phyloP scores from a whole-genome alignment of 2,329 filamentous ascomycete genomes.

The Trichoderma afroharzianum region DNA sequence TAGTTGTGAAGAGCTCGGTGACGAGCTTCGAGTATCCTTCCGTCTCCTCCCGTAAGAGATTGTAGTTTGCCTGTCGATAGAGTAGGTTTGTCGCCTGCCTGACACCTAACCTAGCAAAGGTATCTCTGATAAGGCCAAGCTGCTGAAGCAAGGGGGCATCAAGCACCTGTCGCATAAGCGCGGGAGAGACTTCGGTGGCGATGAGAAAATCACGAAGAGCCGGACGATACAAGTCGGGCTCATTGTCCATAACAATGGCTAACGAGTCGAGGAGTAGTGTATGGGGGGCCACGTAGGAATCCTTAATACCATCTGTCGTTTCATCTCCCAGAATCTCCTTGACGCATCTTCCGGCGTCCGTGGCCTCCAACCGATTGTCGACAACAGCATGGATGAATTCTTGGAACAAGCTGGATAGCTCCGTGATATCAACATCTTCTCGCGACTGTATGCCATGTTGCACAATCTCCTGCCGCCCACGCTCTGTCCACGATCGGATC shows the following conservation, averaged over 20 bases:
- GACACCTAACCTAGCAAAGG: conserved; percentile 77
- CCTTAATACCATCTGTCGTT: conserved; percentile 46
- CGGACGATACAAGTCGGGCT: conserved; percentile 48
- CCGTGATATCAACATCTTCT: conserved; percentile 63
- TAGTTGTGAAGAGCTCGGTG: conserved; percentile 91
- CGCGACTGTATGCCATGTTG: conserved; percentile 62
- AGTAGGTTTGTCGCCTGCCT: conserved; percentile 88
- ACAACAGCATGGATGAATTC: conserved; percentile 77
- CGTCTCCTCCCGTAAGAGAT: conserved; percentile 88
- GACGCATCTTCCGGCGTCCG: conserved; percentile 67
- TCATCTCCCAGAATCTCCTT: conserved; percentile 67
- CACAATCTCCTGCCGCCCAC: conserved; percentile 64
- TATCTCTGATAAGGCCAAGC: conserved; percentile 77
- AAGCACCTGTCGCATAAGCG: conserved; percentile 75
- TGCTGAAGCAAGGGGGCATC: conserved; percentile 73
- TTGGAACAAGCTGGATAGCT: conserved; percentile 72
- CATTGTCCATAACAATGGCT: conserved; percentile 71
- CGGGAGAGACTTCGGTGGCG: conserved; percentile 67
- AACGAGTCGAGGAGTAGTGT: conserved; percentile 80
- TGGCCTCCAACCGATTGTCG: conserved; percentile 62
- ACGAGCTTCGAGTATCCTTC: conserved; percentile 96
- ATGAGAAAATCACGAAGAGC: conserved; percentile 65
- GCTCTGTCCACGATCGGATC: conserved; percentile 63
- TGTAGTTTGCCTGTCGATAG: conserved; percentile 96
- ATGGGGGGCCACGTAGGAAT: conserved; percentile 53